Base-by-base conservation (phyloP, 1,139 yeast species). In the Sugiyamaella paludigena region DNA sequence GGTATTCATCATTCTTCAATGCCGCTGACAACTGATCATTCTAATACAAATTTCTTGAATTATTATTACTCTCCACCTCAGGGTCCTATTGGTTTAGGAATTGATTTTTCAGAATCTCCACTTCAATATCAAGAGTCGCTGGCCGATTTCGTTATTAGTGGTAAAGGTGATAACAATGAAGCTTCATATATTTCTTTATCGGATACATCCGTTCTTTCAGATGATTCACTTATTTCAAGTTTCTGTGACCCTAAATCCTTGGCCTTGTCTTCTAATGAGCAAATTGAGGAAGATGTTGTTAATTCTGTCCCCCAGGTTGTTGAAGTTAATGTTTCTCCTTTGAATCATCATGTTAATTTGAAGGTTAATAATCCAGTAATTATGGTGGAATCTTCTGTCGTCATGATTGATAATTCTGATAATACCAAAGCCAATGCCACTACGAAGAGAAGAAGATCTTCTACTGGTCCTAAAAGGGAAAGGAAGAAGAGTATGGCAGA, bases 211-310 rank as follows among this genome's bases (percentile, higher is more conserved):
- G 42, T 36, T 12, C 36, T 26, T 19, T 19, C 38, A 11, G 24
- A 26, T 31, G 7, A 31, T 11, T 19, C 46, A 12, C 9, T 42
- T 15, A 41, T 36, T 24, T 24, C 50, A 11, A 45, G 46, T 5
- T 58, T 58, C 50, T 58, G 61, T 46, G 61, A 58, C 42, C 61
- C 61, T 29, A 57, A 57, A 45, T 48, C 55, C 12, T 45, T 58
- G 40, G 61, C 55, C 2, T 50, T 58, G 36, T 31, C 36, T n/a
- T 13, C 13, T 32, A 37, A 32, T 9, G 9, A 15, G 5, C 27
- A 13, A 9, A 34, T 16, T 24, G 30, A 10, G 4, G 11, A n/a
- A 13, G 13, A 24, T 6, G 43, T 7, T 16, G 36, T 12, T 31
- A 28, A 16, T 19, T 11, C 41, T 4, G 33, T 27, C n/a, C 5